Evolutionary conservation across 2,329 filamentous ascomycete genomes (phyloP).

Genomic region (Stagonosporopsis cucurbitacearum): DNA sequence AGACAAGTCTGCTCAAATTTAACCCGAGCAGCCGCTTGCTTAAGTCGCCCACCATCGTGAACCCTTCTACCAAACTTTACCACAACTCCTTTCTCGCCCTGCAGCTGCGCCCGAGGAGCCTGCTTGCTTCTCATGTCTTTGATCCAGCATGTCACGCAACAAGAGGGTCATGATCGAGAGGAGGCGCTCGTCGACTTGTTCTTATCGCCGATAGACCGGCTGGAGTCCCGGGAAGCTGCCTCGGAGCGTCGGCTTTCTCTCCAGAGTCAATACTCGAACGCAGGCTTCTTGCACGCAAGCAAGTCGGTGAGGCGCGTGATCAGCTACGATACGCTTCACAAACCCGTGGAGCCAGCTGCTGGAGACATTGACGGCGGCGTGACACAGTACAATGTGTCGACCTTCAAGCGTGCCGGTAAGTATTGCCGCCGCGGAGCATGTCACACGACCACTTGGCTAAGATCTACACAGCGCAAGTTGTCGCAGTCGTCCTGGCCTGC

Average conservation of each 20-base stretch:
- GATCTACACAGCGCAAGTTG: constrained; percentile 41
- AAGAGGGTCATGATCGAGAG: constrained; percentile 58
- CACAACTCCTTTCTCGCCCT: constrained; percentile 15
- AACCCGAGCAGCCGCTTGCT: constrained; percentile 15
- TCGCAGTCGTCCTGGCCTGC: constrained; percentile 45
- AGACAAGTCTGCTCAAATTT: constrained; percentile 12
- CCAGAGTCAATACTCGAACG: constrained; percentile 34
- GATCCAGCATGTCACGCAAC: constrained; percentile 58
- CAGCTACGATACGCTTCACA: constrained; percentile 58
- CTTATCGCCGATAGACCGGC: constrained; percentile 44
- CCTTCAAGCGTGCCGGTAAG: constrained; percentile 42
- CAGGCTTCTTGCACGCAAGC: constrained; percentile 29
- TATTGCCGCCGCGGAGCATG: constrained; percentile 1
- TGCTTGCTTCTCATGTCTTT: constrained; percentile 54
- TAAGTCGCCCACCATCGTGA: neutral
- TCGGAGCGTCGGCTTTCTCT: constrained; percentile 40
- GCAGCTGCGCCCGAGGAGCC: constrained; percentile 15
- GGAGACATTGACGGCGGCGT: constrained; percentile 53
- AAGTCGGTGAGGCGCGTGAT: constrained; percentile 51
- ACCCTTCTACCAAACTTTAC: constrained; percentile 11
- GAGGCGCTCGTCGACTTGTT: constrained; percentile 47
- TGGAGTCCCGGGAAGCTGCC: constrained; percentile 35
- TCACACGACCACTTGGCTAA: constrained; percentile 13
- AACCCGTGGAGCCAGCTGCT: constrained; percentile 41
- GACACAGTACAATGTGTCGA: constrained; percentile 59